These are phyloP conservation scores for Groenewaldozyma sp. DNA, from an alignment of 1,139 yeast species.

Conservation along the genomic window DNA sequence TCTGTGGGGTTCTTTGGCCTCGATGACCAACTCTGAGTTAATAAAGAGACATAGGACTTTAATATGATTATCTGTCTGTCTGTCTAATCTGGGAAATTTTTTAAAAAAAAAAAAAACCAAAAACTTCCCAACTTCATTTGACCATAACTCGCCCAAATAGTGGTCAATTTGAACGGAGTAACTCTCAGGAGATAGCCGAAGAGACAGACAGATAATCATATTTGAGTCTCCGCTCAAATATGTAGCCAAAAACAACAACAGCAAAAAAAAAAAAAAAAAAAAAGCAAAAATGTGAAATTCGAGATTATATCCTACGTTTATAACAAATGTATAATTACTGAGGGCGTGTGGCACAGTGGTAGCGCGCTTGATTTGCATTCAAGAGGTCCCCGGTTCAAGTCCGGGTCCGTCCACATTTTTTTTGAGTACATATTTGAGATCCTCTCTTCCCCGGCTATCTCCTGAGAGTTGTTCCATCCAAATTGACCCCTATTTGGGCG, in stretches of 20 bases:
- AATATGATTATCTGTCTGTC: too few relatives aligned
- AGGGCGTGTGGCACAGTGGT: not conserved
- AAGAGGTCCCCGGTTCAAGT: constrained; percentile 20
- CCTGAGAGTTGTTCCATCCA: too few relatives aligned
- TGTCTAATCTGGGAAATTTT: too few relatives aligned
- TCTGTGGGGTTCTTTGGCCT: too few relatives aligned
- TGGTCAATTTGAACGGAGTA: not conserved
- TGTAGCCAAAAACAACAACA: not conserved
- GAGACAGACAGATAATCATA: not conserved
- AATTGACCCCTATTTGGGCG: not conserved
- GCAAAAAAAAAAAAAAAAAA: too few relatives aligned
- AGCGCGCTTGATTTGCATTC: constrained; percentile 19
- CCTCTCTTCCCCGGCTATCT: not conserved
- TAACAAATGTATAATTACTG: not conserved
- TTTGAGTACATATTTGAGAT: not conserved
- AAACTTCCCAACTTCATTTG: too few relatives aligned
- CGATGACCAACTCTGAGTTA: too few relatives aligned
- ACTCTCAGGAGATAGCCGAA: not conserved
- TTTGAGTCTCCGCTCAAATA: not conserved
- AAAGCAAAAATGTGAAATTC: too few relatives aligned
- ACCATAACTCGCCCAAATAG: too few relatives aligned
- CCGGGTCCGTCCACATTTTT: constrained; percentile 17
- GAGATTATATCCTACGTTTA: not conserved
- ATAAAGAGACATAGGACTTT: too few relatives aligned
- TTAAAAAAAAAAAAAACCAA: too few relatives aligned